Conservation (phyloP, 768 basidiomycete species). For the Xerocomellus intermedius region DNA sequence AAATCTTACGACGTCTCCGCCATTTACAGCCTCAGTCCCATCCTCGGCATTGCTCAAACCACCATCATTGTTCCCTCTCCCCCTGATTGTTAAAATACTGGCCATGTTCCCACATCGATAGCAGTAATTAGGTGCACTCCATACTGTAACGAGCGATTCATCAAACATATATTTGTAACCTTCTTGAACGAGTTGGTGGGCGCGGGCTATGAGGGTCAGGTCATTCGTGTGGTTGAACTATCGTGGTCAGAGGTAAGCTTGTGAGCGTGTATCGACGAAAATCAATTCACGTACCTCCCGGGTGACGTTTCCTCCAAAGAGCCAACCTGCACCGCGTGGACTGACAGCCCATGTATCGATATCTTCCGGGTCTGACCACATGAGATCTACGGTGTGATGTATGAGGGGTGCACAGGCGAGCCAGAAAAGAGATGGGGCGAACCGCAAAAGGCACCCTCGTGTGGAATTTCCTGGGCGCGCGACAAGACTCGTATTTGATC, state of each 20-base stretch:
- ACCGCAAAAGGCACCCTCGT: constrained; percentile 98
- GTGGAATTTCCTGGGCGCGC: constrained; percentile 96
- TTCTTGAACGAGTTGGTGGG: constrained; percentile 96
- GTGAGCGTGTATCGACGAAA: neutral
- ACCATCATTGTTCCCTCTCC: constrained; percentile 47
- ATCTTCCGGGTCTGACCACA: constrained; percentile 98
- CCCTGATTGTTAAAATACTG: constrained; percentile 78
- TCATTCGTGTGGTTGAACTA: constrained; percentile 94
- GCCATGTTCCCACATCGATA: constrained; percentile 88
- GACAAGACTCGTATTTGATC: constrained; percentile 93
- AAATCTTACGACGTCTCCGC: constrained; percentile 38
- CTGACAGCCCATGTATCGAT: constrained; percentile 96
- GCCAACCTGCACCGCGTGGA: constrained; percentile 93
- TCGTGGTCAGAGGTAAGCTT: neutral
- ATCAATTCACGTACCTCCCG: constrained; percentile 54
- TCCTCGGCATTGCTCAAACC: constrained; percentile 8
- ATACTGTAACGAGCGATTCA: constrained; percentile 86
- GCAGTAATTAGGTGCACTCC: constrained; percentile 90
- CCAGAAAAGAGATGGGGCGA: constrained; percentile 16
- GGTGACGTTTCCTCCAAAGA: constrained; percentile 86
- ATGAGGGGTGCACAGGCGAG: neutral
- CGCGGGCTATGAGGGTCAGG: constrained; percentile 85
- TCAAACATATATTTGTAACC: constrained; percentile 98
- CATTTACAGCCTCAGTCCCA: neutral
- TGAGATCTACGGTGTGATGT: constrained; percentile 59